Percentiles rank a stretch among this genome's conserved stretches.
phyloP scores from a whole-genome alignment of 768 basidiomycete species.

The Russula foetens region DNA sequence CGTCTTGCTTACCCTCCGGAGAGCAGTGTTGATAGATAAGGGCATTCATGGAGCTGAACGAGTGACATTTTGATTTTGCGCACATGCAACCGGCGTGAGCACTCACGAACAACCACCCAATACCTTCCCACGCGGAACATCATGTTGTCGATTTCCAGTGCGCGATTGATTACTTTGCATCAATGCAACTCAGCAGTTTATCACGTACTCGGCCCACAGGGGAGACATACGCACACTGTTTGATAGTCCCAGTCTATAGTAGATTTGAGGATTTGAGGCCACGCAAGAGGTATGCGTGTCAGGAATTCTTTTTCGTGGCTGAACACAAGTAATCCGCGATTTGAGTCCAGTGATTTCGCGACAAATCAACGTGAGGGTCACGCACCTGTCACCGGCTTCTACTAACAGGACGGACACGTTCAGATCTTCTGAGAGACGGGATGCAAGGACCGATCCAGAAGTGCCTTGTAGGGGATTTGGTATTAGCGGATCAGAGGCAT shows the following conservation, averaged over 20 bases:
- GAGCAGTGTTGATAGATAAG: constrained; percentile 18
- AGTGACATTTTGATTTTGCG: neutral
- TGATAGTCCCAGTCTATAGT: constrained; percentile 15
- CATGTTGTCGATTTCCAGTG: constrained; percentile 3
- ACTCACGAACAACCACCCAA: constrained; percentile 14
- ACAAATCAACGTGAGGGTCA: neutral
- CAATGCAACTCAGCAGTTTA: neutral
- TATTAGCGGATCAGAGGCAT: neutral
- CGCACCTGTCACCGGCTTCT: constrained; percentile 56
- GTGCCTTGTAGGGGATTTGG: constrained; percentile 35
- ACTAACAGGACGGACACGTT: constrained; percentile 45
- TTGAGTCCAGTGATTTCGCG: neutral
- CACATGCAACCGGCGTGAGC: neutral
- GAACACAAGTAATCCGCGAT: neutral
- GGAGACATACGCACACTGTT: constrained; percentile 3
- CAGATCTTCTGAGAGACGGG: constrained; percentile 50
- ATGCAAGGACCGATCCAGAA: constrained; percentile 53
- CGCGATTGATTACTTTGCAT: constrained; percentile 3
- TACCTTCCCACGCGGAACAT: constrained; percentile 14
- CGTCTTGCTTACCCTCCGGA: constrained; percentile 1
- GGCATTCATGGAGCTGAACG: constrained; percentile 12
- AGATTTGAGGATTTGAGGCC: constrained; percentile 11
- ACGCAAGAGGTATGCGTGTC: constrained; percentile 16
- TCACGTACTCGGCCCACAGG: neutral
- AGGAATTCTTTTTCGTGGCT: constrained; percentile 12